Evolutionary conservation across 371 early-diverging fungal species (phyloP).

Genomic region (Smittium culicis): DNA sequence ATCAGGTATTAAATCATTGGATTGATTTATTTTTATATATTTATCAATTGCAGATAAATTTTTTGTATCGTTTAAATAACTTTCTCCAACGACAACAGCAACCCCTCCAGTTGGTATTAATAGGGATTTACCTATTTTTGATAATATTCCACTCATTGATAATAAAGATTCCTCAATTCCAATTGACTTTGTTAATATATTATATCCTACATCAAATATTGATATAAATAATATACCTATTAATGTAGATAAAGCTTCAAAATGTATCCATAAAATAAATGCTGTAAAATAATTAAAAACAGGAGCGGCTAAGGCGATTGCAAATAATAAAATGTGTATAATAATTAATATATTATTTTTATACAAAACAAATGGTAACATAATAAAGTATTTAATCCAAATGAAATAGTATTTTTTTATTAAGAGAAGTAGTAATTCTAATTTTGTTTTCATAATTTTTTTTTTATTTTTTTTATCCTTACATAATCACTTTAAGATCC

Average conservation of each 20-base stretch:
- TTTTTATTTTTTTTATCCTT: constrained; percentile 3
- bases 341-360: constrained; percentile 18
- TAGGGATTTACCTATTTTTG: constrained; percentile 10
- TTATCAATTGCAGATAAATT: constrained; percentile 17
- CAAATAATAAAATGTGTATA: constrained; percentile 16
- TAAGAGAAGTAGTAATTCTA: constrained; percentile 1
- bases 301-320: constrained; percentile 7
- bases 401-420: constrained; percentile 14
- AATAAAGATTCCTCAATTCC: constrained; percentile 1
- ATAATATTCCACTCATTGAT: constrained; percentile 14
- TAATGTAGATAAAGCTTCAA: constrained; percentile 14
- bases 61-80: constrained; percentile 15
- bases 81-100: constrained; percentile 1
- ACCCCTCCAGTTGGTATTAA: neutral
- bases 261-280: constrained; percentile 11
- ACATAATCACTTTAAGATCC: neutral
- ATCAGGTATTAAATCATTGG: constrained; percentile 11
- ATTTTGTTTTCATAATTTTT: constrained; percentile 12
- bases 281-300: constrained; percentile 12
- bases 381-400: constrained; percentile 14
- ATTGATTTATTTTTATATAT: constrained; percentile 14
- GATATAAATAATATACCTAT: constrained; percentile 14
- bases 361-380: constrained; percentile 14
- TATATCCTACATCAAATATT: constrained; percentile 13
- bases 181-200: neutral